Evolutionary conservation across 2,329 filamentous ascomycete species (phyloP), one percentile per base, ranked within the genome.

Genomic region (Trichoderma sp.): DNA sequence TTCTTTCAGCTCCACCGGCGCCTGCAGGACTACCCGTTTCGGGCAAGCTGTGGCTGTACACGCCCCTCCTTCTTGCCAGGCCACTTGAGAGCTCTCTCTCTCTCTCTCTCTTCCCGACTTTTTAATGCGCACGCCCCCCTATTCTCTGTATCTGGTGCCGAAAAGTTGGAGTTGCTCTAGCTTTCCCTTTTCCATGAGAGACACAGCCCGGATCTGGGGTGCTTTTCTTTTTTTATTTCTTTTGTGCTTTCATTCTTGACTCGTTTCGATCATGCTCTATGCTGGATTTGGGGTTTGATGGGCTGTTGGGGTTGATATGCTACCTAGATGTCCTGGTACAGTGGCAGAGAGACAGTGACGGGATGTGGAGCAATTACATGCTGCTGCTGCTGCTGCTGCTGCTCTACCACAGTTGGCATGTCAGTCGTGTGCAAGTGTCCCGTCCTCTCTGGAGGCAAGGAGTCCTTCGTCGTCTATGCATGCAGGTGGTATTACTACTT

Each of bases 1-100:
- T 47, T 60, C 45, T 66, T 63, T 66, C 64, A 66, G 64, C 64
- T 66, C 58, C 64, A 63, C 64, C 50, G 28, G 43, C 57, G 64
- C 43, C 58, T 66, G 43, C 58, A 63, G 58, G 56, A 55, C 58
- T 66, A 34, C 63, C 63, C 56, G 41, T 65, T 64, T 65, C 47
- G 43, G 54, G 54, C 34, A 39, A 21, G 52, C 54, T 19, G 48
- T 63, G 62, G 44, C 63, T 56, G 57, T 58, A 47, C 63, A 54
- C 63, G 48, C 63, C 34, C 34, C 34, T 39, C 34, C 34, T 39
- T 14, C 10, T 12, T 12, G 10, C 34, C 30, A 30, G 30, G 30
- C 30, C 30, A 30, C 30, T 30, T 9, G 30, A 39, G 34, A 12
- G 10, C 10, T 34, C 7, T 7, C 7, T 30, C 30, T 30, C 30